Base-by-base conservation (phyloP, 2,329 filamentous ascomycete species). In the Ciborinia camelliae region DNA sequence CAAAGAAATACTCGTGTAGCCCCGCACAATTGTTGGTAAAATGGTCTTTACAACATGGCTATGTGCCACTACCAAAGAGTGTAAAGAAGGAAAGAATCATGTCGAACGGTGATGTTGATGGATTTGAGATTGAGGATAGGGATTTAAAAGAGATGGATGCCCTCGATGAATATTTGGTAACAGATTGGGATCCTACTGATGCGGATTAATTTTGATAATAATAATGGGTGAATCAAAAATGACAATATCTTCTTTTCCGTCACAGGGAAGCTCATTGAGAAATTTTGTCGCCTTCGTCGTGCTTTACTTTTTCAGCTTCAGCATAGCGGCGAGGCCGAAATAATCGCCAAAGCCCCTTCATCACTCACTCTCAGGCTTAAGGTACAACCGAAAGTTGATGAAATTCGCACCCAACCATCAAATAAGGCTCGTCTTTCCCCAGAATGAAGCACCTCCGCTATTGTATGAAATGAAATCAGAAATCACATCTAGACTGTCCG, bases 31-130 rank as follows among this genome's bases (percentile, higher is more conserved):
- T 96, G 43, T 78, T 95, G 74, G 82, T 96, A 54, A 78, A 90
- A 63, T 95, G 91, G 91, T 88, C 86, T 63, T 76, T 94, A 68
- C 90, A 95, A 75, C 84, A 92, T 73, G 86, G 85, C 43, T 88
- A 87, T 71, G 84, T 92, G 52, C 86, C 88, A 5, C 77, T 93
- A 67, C 90, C 90, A 5, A 93, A 95, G 81, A 91, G 88, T 73
- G 80, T 83, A 28, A 84, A 79, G 65, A 80, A 80, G 72, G 81
- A 84, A 57, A 81, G 90, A 32, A 86, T 92, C 63, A 70, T 83
- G 5, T 84, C 87, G 73, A 93, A 92, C 73, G 85, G 81, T 3
- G 76, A 85, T 45, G 80, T 92, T 15, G 82, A 81, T 2, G 77
- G 79, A 0, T 87, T 90, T 68, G 80, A 82, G 62, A 87, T 92